Conservation (phyloP, 208 protist species). For the Kentomonas sorsogonicus region DNA sequence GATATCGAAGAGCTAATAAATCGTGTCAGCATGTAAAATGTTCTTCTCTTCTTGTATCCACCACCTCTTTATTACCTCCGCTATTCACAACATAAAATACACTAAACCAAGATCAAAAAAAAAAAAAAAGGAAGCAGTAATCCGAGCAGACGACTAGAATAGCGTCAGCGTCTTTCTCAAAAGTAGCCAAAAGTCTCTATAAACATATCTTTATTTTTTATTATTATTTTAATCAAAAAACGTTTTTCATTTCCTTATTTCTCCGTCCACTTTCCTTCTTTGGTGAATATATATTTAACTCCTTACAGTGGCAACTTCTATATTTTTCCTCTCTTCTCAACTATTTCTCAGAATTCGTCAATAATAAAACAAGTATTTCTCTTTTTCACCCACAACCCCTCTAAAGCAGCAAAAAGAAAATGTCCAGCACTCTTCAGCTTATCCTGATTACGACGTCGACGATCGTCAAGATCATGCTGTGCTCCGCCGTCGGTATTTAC, state of each 20-base stretch:
- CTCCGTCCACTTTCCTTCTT: neutral
- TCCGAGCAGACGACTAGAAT: too few species aligned
- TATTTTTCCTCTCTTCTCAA: neutral
- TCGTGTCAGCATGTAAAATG: too few species aligned
- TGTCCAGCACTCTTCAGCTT: constrained; percentile 31
- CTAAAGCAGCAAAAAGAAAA: constrained; percentile 13
- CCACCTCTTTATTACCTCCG: too few species aligned
- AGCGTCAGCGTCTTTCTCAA: too few species aligned
- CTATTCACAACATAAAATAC: neutral
- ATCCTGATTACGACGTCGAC: constrained; percentile 47
- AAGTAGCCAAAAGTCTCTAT: too few species aligned
- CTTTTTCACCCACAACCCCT: constrained; percentile 6
- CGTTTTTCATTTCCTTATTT: neutral
- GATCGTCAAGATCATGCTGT: constrained; percentile 59
- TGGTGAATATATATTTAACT: neutral
- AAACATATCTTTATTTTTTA: neutral
- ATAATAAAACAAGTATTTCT: neutral
- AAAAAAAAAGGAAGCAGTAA: constrained; percentile 1
- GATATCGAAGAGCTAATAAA: neutral
- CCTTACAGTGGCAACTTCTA: too few species aligned
- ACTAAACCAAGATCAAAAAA: neutral
- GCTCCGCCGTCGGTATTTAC: constrained; percentile 40
- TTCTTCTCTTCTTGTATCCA: too few species aligned
- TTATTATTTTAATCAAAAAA: neutral
- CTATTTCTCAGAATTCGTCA: neutral